Percentiles rank a stretch among this genome's conserved stretches.
phyloP scores from a whole-genome alignment of 2,329 filamentous ascomycete species.

The Exophiala phaeomuriformis region DNA sequence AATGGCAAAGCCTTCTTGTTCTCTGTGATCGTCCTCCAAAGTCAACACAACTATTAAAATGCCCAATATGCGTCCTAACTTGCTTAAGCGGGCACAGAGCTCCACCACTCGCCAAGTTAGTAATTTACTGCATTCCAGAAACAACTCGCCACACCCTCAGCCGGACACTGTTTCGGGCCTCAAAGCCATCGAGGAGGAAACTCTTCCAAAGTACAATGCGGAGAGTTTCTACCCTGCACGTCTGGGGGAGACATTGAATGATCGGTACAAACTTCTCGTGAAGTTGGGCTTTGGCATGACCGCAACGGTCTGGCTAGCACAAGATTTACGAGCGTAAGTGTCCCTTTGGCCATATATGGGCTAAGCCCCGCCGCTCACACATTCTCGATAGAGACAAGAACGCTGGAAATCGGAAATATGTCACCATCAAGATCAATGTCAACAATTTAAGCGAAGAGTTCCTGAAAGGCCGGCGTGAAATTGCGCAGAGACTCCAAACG shows the following conservation, averaged over 20 bases:
- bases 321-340: conserved; percentile 30
- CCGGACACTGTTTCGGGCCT: conserved; percentile 22
- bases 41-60: background rate
- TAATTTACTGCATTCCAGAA: conserved; percentile 16
- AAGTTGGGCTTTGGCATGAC: conserved; percentile 40
- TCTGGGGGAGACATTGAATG: conserved; percentile 34
- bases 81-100: conserved; percentile 22
- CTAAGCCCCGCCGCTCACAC: background rate
- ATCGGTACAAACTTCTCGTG: conserved; percentile 34
- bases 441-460: conserved; percentile 28
- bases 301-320: conserved; percentile 42
- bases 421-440: conserved; percentile 33
- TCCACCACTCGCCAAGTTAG: conserved; percentile 19
- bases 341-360: background rate
- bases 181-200: conserved; percentile 37
- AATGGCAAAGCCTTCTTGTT: background rate
- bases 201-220: conserved; percentile 32
- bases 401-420: conserved; percentile 27
- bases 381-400: conserved; percentile 8
- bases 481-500: conserved; percentile 32
- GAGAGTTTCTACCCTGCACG: conserved; percentile 36
- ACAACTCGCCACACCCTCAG: conserved; percentile 21
- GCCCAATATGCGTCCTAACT: conserved; percentile 15
- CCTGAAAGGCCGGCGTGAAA: conserved; percentile 25
- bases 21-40: background rate